Conservation (phyloP, 371 early-diverging fungal species). For the Nematocida ausubeli region DNA sequence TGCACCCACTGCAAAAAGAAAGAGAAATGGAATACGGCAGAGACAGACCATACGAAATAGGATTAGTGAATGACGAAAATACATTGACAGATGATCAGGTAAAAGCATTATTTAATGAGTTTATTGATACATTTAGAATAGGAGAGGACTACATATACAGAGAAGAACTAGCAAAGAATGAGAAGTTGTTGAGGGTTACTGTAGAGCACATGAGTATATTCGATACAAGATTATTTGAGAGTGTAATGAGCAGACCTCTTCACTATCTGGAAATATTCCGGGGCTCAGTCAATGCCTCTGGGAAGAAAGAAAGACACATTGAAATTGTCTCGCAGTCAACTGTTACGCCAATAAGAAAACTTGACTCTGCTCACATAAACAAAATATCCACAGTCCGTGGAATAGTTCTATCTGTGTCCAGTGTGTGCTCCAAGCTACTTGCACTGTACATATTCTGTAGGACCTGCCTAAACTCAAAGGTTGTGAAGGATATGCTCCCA, state of each 20-base stretch:
- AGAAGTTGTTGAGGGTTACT: constrained; percentile 9
- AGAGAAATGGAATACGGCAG: constrained; percentile 8
- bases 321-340: constrained; percentile 49
- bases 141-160: constrained; percentile 55
- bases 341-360: constrained; percentile 57
- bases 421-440: constrained; percentile 67
- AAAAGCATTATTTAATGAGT: constrained; percentile 17
- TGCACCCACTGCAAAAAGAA: constrained; percentile 6
- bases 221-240: constrained; percentile 39
- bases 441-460: constrained; percentile 64
- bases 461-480: constrained; percentile 62
- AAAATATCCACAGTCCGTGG: constrained; percentile 88
- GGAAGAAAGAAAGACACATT: constrained; percentile 26
- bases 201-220: constrained; percentile 54
- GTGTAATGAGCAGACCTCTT: constrained; percentile 41
- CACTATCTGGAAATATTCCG: constrained; percentile 44
- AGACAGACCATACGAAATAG: constrained; percentile 45
- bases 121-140: constrained; percentile 55
- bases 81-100: constrained; percentile 37
- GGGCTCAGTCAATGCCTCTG: constrained; percentile 2
- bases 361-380: constrained; percentile 77
- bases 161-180: constrained; percentile 23
- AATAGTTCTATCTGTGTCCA: constrained; percentile 86
- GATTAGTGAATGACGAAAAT: constrained; percentile 32
- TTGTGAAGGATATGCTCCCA: constrained; percentile 72